Conservation (phyloP, 441 rosid genomes). For the Eutrema salsugineum region DNA sequence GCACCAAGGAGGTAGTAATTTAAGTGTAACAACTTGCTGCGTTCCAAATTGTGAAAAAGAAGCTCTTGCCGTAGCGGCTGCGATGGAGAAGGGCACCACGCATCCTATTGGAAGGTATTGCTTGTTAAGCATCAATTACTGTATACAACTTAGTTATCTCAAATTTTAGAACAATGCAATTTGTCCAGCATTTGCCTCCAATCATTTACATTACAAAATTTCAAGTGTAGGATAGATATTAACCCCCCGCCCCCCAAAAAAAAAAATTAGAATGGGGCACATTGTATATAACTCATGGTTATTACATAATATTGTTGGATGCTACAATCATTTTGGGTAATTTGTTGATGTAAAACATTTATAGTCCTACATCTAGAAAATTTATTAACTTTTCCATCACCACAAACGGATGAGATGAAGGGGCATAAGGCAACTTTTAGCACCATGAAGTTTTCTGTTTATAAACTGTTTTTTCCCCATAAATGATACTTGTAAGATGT, state of each 20-base stretch:
- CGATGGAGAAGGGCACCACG: slow-evolving; percentile 97
- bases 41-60: slow-evolving; percentile 82
- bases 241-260: no score
- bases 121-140: background rate
- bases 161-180: background rate
- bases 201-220: background rate
- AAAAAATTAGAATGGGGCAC: background rate
- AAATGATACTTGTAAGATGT: background rate
- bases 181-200: background rate
- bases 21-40: slow-evolving; percentile 54
- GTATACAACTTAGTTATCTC: background rate
- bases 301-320: background rate
- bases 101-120: slow-evolving; percentile 94
- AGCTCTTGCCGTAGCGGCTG: slow-evolving; percentile 97
- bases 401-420: background rate
- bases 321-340: background rate
- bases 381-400: background rate
- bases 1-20: slow-evolving; percentile 38
- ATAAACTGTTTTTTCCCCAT: background rate
- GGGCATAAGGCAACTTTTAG: background rate
- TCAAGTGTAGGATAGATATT: background rate
- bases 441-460: background rate
- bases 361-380: background rate
- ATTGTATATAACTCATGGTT: background rate
- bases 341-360: background rate